Base-by-base conservation (phyloP, 257 asterid species). In the Petunia secreta region DNA sequence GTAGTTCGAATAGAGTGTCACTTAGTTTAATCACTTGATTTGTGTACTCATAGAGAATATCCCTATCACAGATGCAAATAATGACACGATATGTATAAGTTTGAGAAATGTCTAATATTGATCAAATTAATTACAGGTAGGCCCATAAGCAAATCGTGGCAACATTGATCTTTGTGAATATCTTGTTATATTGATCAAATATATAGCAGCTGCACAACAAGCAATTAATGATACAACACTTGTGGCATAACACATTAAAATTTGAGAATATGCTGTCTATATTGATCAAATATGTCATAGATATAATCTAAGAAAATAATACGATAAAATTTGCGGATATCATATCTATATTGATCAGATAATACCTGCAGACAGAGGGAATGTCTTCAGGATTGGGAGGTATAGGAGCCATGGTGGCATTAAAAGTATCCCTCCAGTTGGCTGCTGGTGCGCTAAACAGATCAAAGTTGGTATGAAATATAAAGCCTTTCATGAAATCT, bases 1-100 rank as follows among this genome's bases (percentile, higher is more conserved):
- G 36, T 44, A 81, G 52, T 62, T 79, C 83, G 15, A 79, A 54
- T 7, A 83, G n/a, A 4, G 40, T 7, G 38, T 13, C 0, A 0
- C 83, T 85, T 52, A 84, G 44, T 11, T 78, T 74, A 79, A 63
- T 73, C 53, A 81, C 40, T 55, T 78, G 64, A 13, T 81, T 69
- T 37, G 82, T 78, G 79, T 78, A 84, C 79, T 81, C 80, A 0
- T 80, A 55, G 6, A 84, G 69, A 62, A 71, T 62, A 40, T 84
- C 84, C 44, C 87, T 81, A 57, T 34, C 0, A 14, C 40, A 67
- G 3, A 67, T 66, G 4, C 75, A 67, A 67, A 8, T 40, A 40
- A 39, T 38, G 43, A 15, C 6, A 38, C 6, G 55, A 7, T 7
- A 13, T 50, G 13, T 62, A 8, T 8, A 34, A 63, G 43, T 36